Percentiles rank a stretch among this genome's conserved stretches.
phyloP scores from a whole-genome alignment of 2,329 filamentous ascomycete species.

The Colletotrichum coccodes region DNA sequence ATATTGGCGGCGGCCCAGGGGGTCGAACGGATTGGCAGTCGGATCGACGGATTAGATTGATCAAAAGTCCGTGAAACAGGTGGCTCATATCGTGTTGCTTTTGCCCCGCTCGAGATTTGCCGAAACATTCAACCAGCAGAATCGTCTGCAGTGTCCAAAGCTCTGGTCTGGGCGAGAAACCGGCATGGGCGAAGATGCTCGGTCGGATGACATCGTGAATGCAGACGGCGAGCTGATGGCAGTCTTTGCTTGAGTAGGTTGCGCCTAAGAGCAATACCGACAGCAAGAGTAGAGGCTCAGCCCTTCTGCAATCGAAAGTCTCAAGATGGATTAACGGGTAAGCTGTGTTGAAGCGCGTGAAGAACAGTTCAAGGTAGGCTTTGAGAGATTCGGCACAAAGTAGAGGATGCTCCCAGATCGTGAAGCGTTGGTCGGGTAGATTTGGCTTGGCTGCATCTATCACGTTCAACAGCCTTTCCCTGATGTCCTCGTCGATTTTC shows the following conservation, averaged over 20 bases:
- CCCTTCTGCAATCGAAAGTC: constrained; percentile 62
- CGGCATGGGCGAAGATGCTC: constrained; percentile 66
- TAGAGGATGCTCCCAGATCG: constrained; percentile 60
- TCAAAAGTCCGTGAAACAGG: constrained; percentile 55
- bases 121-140: constrained; percentile 71
- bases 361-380: constrained; percentile 68
- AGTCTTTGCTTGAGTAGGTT: constrained; percentile 67
- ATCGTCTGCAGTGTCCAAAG: constrained; percentile 72
- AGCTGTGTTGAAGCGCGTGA: constrained; percentile 67
- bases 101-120: constrained; percentile 70
- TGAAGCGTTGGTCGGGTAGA: constrained; percentile 56
- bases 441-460: constrained; percentile 60
- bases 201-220: constrained; percentile 70
- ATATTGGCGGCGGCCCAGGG: constrained; percentile 32
- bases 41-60: constrained; percentile 50
- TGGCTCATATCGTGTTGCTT: constrained; percentile 73
- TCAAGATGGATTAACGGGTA: constrained; percentile 69
- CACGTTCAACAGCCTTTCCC: constrained; percentile 57
- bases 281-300: constrained; percentile 63
- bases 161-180: constrained; percentile 67
- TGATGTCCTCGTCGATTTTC: constrained; percentile 50
- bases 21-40: constrained; percentile 47
- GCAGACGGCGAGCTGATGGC: constrained; percentile 69
- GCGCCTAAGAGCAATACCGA: constrained; percentile 69
- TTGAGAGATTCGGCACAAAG: constrained; percentile 62